These are phyloP conservation scores for Didymella segeticola DNA, from an alignment of 2,329 filamentous ascomycete genomes.

Conservation along the genomic window DNA sequence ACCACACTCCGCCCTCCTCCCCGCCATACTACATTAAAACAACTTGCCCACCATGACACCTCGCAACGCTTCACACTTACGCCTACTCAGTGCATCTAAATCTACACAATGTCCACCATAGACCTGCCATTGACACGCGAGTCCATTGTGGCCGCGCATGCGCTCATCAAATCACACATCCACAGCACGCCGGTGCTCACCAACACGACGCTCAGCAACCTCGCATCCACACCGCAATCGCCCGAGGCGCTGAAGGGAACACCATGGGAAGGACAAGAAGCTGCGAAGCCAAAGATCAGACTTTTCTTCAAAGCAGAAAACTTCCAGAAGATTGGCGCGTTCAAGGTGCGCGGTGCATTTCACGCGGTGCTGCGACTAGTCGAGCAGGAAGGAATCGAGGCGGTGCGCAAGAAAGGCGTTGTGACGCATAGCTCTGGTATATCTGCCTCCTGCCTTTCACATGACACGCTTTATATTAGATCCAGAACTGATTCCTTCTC, in stretches of 20 bases:
- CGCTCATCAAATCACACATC: slow-evolving; percentile 75
- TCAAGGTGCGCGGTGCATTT: slow-evolving; percentile 91
- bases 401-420: slow-evolving; percentile 69
- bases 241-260: slow-evolving; percentile 62
- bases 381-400: slow-evolving; percentile 56
- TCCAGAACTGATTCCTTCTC: background rate
- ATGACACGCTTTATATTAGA: too few species aligned
- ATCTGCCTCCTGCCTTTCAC: slow-evolving; percentile 12
- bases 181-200: slow-evolving; percentile 86
- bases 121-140: slow-evolving; percentile 72
- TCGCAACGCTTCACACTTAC: background rate
- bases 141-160: slow-evolving; percentile 75
- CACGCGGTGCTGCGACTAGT: slow-evolving; percentile 79
- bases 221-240: slow-evolving; percentile 76
- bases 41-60: slow-evolving; percentile 15
- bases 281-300: slow-evolving; percentile 69
- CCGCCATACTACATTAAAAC: slow-evolving; percentile 1
- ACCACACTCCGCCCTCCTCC: slow-evolving; percentile 16
- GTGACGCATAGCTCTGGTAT: slow-evolving; percentile 88
- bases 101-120: slow-evolving; percentile 4
- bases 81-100: background rate
- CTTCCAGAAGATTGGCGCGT: slow-evolving; percentile 86
- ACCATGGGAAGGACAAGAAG: slow-evolving; percentile 62
- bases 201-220: slow-evolving; percentile 72
- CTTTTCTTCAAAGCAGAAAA: slow-evolving; percentile 98